Base-by-base conservation (phyloP, 106 monocot species). In the Alisma plantagoaquatica region DNA sequence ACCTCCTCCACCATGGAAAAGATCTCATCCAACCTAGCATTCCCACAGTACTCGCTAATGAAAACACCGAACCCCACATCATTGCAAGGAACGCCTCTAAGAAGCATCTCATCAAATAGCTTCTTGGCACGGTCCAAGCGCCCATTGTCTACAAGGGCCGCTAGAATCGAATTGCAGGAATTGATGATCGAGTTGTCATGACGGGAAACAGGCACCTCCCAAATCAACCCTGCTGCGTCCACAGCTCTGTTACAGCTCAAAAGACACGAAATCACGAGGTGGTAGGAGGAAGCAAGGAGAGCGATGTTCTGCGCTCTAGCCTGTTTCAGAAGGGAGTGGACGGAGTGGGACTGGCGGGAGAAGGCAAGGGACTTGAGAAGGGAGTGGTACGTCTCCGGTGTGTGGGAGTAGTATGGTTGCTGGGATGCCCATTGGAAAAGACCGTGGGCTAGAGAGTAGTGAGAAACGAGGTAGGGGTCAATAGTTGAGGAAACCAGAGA, bases 41-140 rank as follows among this genome's bases (percentile, higher is more conserved):
- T 27, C 11, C 60, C 65, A 22, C 71, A 59, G 11, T 50, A 25
- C 23, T 49, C 48, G 6, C 60, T 61, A 17, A 85, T 17, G 54
- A 81, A 82, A 51, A 81, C 78, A 19, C 84, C 89, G 46, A 98
- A 90, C 12, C 96, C 96, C 23, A 85, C 33, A 2, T 77, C 70
- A 21, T 63, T 74, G 29, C 84, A 63, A 12, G 11, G 22, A 41
- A 82, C 41, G 5, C 57, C 51, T 53, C 64, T 56, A 0, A 24
- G 23, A 41, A 61, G 49, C 81, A 98, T 89, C 82, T 33, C 65
- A 27, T 77, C 89, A 51, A 85, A 89, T 73, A 79, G 4, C 43
- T 72, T 67, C 29, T 45, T 50, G 26, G 89, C 81, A 10, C 23
- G 32, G 21, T 23, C 20, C 22, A 61, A 45, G 22, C 32, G 65